Conservation (phyloP, 768 basidiomycete species). For the Suillus paluster region DNA sequence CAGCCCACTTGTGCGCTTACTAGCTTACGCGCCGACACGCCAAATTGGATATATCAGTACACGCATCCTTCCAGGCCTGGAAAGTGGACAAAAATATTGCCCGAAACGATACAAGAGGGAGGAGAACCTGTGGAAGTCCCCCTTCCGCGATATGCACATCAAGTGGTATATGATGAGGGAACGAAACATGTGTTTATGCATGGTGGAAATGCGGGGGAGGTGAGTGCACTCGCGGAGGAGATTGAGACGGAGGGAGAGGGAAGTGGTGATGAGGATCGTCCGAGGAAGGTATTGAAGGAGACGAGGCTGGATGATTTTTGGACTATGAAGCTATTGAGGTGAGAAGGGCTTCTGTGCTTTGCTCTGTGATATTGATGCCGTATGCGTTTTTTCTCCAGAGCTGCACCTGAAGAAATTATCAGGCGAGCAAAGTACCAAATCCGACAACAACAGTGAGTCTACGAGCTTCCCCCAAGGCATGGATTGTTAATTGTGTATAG, state of each 20-base stretch:
- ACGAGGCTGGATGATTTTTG: conserved; percentile 77
- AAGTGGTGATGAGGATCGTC: conserved; percentile 6
- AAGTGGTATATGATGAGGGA: conserved; percentile 71
- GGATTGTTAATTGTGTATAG: conserved; percentile 37
- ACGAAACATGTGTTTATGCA: conserved; percentile 67
- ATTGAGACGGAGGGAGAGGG: conserved; percentile 28
- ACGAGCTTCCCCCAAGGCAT: background rate
- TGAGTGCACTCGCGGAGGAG: conserved; percentile 19
- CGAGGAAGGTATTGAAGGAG: conserved; percentile 33
- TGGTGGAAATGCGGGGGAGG: conserved; percentile 72
- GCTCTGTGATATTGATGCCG: background rate
- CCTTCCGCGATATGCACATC: conserved; percentile 73
- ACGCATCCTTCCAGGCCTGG: conserved; percentile 54
- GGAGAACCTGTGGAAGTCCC: conserved; percentile 44
- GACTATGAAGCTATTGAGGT: conserved; percentile 74
- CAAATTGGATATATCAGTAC: conserved; percentile 75
- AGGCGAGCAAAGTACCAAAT: conserved; percentile 66
- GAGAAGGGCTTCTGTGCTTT: conserved; percentile 16
- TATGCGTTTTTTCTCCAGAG: conserved; percentile 41
- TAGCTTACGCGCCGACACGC: conserved; percentile 49
- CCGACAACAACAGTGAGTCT: conserved; percentile 71
- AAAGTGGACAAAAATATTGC: conserved; percentile 64
- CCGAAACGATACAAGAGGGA: conserved; percentile 30
- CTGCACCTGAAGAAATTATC: conserved; percentile 63
- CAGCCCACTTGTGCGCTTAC: conserved; percentile 44